Evolutionary conservation across 805 yeast genomes (phyloP).

Genomic region (Cyberlindnera sargentensis): DNA sequence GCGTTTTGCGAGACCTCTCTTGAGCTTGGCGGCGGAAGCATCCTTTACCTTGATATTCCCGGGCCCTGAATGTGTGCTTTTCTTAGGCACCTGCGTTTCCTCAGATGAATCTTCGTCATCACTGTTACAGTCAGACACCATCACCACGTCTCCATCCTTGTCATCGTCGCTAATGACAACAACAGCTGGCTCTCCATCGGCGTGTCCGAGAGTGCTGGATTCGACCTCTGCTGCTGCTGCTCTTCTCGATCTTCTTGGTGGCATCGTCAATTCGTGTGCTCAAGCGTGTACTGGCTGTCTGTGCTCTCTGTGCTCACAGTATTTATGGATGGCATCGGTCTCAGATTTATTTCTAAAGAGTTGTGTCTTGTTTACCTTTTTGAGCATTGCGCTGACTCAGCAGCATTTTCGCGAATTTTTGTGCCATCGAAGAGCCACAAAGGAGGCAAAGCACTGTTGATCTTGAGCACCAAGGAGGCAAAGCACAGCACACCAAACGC

Average conservation of each 20-base stretch:
- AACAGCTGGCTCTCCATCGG: slow-evolving; percentile 3
- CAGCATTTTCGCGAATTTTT: too few species aligned
- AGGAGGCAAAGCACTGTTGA: too few species aligned
- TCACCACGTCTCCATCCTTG: slow-evolving; percentile 2
- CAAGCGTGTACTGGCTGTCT: too few species aligned
- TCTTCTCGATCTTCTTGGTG: slow-evolving; percentile 6
- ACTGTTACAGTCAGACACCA: background rate
- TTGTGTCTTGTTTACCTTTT: too few species aligned
- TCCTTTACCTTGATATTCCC: too few species aligned
- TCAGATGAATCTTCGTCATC: background rate
- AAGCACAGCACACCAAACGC: too few species aligned
- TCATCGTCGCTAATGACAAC: slow-evolving; percentile 5
- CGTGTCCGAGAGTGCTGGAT: background rate
- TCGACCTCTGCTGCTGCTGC: background rate
- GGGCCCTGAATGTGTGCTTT: background rate
- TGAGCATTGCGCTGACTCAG: too few species aligned
- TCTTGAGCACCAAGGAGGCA: too few species aligned
- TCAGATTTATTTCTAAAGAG: too few species aligned
- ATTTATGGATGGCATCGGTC: too few species aligned
- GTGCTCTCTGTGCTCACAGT: too few species aligned
- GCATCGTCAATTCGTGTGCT: background rate
- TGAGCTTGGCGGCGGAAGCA: background rate
- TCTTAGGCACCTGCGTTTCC: background rate
- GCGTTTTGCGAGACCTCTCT: slow-evolving; percentile 1
- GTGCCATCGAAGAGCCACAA: too few species aligned